A percentile compares a stretch with the other conserved stretches of the same genome.
phyloP scores from a whole-genome alignment of 768 basidiomycete species.

The Tylopilus plumbeoviolaceoides region DNA sequence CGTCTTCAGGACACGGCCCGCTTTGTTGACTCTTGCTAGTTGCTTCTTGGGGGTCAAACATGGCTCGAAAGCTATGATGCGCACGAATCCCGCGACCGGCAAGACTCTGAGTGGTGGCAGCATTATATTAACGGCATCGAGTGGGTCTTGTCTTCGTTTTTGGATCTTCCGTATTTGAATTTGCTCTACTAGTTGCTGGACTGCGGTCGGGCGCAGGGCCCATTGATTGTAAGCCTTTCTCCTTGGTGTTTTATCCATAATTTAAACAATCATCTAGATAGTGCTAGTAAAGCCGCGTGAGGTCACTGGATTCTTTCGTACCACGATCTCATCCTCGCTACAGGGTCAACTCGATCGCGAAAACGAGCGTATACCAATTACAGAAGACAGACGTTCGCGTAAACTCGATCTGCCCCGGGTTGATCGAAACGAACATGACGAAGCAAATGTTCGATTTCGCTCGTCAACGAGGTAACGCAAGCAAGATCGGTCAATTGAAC shows the following conservation, averaged over 20 bases:
- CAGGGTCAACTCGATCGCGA: conserved; percentile 86
- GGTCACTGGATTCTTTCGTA: conserved; percentile 22
- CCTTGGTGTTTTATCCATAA: background rate
- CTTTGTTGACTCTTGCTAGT: conserved; percentile 35
- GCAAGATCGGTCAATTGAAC: conserved; percentile 78
- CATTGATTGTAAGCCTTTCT: conserved; percentile 60
- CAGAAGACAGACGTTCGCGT: conserved; percentile 81
- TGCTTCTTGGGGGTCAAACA: conserved; percentile 89
- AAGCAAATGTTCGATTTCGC: conserved; percentile 71
- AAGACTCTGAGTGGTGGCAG: conserved; percentile 73
- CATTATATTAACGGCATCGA: conserved; percentile 84
- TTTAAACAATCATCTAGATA: conserved; percentile 49
- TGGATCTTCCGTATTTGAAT: background rate
- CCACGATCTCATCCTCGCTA: conserved; percentile 3
- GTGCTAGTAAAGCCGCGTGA: conserved; percentile 91
- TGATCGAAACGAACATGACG: conserved; percentile 96
- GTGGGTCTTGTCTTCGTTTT: conserved; percentile 36
- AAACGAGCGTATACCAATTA: conserved; percentile 77
- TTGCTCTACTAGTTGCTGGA: conserved; percentile 64
- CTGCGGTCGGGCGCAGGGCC: conserved; percentile 79
- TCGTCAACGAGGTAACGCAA: conserved; percentile 63
- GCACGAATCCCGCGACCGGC: conserved; percentile 58
- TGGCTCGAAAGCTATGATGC: conserved; percentile 78
- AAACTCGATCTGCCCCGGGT: conserved; percentile 85
- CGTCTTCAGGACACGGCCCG: conserved; percentile 1